A percentile compares a stretch with the other conserved stretches of the same genome.
These are phyloP conservation scores for Leucosporidium scottii DNA, from an alignment of 768 basidiomycete species.

Conservation along the genomic window DNA sequence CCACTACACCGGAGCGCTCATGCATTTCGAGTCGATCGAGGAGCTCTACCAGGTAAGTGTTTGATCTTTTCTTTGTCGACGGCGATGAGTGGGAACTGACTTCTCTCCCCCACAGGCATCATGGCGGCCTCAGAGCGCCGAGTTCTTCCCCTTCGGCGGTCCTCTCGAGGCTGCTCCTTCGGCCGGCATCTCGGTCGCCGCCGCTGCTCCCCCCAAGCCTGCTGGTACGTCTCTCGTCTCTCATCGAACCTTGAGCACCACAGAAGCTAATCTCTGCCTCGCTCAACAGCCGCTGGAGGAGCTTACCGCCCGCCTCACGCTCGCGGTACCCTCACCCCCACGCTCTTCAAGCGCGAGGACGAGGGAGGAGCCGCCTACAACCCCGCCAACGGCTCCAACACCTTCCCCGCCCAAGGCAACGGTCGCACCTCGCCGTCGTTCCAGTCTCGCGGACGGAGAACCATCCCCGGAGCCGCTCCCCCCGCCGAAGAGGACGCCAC, in stretches of 20 bases:
- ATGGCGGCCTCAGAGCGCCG: slow-evolving; percentile 70
- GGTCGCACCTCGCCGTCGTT: slow-evolving; percentile 12
- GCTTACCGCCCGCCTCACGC: slow-evolving; percentile 93
- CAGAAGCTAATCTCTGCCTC: slow-evolving; percentile 32
- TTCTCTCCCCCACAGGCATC: slow-evolving; percentile 44
- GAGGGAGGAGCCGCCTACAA: slow-evolving; percentile 62
- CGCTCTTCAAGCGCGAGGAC: slow-evolving; percentile 85
- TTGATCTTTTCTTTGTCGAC: not conserved
- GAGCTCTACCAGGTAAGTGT: slow-evolving; percentile 70
- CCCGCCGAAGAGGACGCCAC: slow-evolving; percentile 8
- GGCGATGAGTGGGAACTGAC: not conserved
- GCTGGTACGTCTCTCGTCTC: slow-evolving; percentile 37
- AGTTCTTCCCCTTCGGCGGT: slow-evolving; percentile 60
- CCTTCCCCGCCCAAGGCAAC: slow-evolving; percentile 43
- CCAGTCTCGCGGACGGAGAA: slow-evolving; percentile 17
- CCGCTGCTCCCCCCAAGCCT: slow-evolving; percentile 50
- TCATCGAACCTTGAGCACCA: slow-evolving; percentile 8
- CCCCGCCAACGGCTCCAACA: slow-evolving; percentile 46
- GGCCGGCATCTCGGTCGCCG: slow-evolving; percentile 49
- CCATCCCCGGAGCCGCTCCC: slow-evolving; percentile 27
- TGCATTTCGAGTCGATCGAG: slow-evolving; percentile 72
- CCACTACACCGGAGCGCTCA: slow-evolving; percentile 81
- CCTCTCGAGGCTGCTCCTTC: slow-evolving; percentile 59
- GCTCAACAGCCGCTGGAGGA: slow-evolving; percentile 54
- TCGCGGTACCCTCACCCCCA: slow-evolving; percentile 76